Conservation (phyloP, 2,329 filamentous ascomycete species). For the Raffaelea arxii region DNA sequence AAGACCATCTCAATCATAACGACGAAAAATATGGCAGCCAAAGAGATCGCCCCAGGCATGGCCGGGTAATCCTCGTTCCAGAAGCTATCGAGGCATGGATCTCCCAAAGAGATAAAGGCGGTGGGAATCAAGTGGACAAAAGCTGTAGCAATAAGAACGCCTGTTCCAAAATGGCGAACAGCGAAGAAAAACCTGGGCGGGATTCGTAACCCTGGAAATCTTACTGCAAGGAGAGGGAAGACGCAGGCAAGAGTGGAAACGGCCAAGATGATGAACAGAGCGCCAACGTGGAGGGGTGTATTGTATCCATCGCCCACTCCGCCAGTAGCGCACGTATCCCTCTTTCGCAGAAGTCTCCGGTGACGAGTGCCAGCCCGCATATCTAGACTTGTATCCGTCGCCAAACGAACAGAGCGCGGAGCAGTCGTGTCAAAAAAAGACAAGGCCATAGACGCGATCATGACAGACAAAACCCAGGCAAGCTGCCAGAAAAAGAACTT, state of each 20-base stretch:
- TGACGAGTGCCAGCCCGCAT: neutral
- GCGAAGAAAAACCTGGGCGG: constrained; percentile 53
- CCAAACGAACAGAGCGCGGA: neutral
- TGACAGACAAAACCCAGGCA: neutral
- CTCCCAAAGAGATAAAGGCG: constrained; percentile 54
- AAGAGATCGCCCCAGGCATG: constrained; percentile 70
- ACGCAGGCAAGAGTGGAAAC: constrained; percentile 50
- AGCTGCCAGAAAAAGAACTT: neutral
- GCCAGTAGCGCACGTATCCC: neutral
- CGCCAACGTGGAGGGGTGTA: constrained; percentile 55
- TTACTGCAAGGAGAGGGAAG: constrained; percentile 54
- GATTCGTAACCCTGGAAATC: constrained; percentile 44
- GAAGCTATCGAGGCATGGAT: constrained; percentile 65
- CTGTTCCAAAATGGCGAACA: constrained; percentile 68
- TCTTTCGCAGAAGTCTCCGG: neutral
- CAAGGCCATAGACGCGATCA: neutral
- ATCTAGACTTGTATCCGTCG: no score
- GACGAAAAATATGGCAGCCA: constrained; percentile 69
- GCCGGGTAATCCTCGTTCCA: constrained; percentile 70
- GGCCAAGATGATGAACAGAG: constrained; percentile 53
- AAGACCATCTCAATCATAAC: constrained; percentile 62
- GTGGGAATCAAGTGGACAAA: constrained; percentile 71
- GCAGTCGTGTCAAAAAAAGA: neutral
- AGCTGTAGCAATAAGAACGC: constrained; percentile 74
- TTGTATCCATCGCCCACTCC: constrained; percentile 48